Conservation (phyloP, 2,329 filamentous ascomycete species). For the Rutstroemia sp. region DNA sequence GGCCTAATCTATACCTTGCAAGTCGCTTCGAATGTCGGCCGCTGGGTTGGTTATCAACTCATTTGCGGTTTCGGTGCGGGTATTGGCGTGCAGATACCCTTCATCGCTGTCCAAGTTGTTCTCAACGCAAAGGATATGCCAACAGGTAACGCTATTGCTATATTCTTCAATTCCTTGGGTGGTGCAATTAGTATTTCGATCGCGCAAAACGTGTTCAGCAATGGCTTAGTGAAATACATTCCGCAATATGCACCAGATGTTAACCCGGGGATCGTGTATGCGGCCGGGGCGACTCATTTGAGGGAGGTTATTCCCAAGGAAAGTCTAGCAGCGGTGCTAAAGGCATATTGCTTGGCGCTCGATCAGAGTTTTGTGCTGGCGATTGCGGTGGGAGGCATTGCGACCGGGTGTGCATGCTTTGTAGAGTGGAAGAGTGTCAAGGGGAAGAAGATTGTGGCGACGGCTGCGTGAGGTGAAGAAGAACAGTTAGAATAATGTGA, state of each 20-base stretch:
- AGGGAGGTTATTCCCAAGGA: constrained; percentile 27
- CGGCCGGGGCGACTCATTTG: constrained; percentile 37
- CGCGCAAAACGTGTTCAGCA: constrained; percentile 42
- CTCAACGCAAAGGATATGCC: constrained; percentile 45
- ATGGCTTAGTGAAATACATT: constrained; percentile 24
- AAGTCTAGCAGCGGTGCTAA: constrained; percentile 33
- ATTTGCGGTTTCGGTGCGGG: constrained; percentile 41
- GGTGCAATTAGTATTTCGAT: constrained; percentile 44
- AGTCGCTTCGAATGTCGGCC: constrained; percentile 35
- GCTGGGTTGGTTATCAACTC: constrained; percentile 48
- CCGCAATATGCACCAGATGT: constrained; percentile 26
- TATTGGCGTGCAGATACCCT: constrained; percentile 38
- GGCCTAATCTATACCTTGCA: constrained; percentile 36
- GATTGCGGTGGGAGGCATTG: constrained; percentile 26
- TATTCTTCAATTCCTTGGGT: constrained; percentile 53
- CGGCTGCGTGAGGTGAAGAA: constrained; percentile 12
- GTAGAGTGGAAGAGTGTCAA: constrained; percentile 29
- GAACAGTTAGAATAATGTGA: no score
- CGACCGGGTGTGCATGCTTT: constrained; percentile 22
- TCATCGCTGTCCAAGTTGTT: constrained; percentile 44
- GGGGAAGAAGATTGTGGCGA: constrained; percentile 24
- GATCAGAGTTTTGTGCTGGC: constrained; percentile 23
- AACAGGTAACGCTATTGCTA: constrained; percentile 46
- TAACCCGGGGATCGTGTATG: constrained; percentile 33
- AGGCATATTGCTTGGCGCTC: constrained; percentile 32